A percentile compares a stretch with the other conserved stretches of the same genome.
phyloP scores from a whole-genome alignment of 2,329 filamentous ascomycete species.

The Periconia sp. region DNA sequence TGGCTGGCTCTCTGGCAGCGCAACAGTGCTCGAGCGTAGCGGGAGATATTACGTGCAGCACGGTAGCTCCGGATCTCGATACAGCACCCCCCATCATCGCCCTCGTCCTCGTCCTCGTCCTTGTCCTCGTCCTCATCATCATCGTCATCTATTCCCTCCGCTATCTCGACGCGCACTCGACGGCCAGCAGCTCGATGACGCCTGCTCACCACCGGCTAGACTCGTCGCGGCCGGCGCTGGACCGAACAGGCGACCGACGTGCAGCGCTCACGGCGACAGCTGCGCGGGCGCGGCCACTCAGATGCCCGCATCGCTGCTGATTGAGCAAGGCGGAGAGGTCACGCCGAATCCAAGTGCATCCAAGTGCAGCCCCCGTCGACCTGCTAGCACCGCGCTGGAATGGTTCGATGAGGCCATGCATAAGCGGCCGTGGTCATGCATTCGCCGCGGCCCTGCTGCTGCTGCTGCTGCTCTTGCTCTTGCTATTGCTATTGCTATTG shows the following conservation, averaged over 20 bases:
- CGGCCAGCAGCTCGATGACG: constrained; percentile 2
- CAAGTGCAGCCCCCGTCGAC: no score
- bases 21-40: no score
- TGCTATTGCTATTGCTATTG: no score
- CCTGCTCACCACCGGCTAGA: constrained; percentile 13
- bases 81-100: constrained; percentile 12
- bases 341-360: constrained; percentile 44
- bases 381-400: no score
- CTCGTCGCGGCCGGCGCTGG: constrained; percentile 27
- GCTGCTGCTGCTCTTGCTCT: no score
- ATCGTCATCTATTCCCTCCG: no score
- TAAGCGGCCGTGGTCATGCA: constrained; percentile 46
- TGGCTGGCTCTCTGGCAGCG: neutral
- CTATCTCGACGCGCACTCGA: no score
- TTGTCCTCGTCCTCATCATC: no score
- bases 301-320: constrained; percentile 31
- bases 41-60: constrained; percentile 31
- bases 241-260: constrained; percentile 24
- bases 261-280: constrained; percentile 9
- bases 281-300: constrained; percentile 28
- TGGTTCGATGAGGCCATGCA: constrained; percentile 37
- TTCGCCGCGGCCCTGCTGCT: no score
- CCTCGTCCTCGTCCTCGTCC: neutral
- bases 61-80: constrained; percentile 30
- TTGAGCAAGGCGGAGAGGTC: constrained; percentile 36